Percentiles rank a stretch among this genome's conserved stretches.
Evolutionary conservation across 208 protist genomes (phyloP).

Genomic region (Zelonia costaricensis): DNA sequence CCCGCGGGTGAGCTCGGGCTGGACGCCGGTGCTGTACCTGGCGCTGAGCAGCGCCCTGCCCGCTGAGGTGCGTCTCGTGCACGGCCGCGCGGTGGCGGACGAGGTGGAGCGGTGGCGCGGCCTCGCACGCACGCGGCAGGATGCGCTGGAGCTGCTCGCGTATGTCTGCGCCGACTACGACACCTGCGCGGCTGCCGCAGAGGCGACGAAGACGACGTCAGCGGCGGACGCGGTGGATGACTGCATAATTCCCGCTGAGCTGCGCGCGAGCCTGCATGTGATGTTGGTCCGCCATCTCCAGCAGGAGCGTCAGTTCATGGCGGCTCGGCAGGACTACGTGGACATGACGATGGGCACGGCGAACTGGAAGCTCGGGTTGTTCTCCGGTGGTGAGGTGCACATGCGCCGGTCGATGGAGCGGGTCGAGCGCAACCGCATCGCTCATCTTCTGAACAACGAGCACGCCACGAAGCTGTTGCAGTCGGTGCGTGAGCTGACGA

Average conservation of each 20-base stretch:
- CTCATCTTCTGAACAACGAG: constrained; percentile 83
- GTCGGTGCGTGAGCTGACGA: constrained; percentile 50
- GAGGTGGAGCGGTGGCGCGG: constrained; percentile 48
- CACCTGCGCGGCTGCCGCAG: not conserved
- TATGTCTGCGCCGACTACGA: constrained; percentile 50
- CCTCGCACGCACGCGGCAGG: constrained; percentile 37
- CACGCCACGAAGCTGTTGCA: constrained; percentile 74
- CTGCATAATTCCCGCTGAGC: constrained; percentile 33
- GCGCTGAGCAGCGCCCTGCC: constrained; percentile 44
- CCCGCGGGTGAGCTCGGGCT: too few species aligned
- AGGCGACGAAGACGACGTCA: too few species aligned
- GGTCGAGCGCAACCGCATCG: constrained; percentile 78
- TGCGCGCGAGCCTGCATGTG: constrained; percentile 36
- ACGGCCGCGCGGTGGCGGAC: constrained; percentile 31
- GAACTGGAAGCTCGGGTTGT: constrained; percentile 88
- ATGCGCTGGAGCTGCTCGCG: constrained; percentile 60
- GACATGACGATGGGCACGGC: constrained; percentile 76
- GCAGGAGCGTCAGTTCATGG: constrained; percentile 36
- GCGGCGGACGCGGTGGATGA: not conserved
- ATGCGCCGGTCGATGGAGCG: constrained; percentile 86
- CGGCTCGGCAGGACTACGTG: constrained; percentile 64
- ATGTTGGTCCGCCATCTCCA: constrained; percentile 45
- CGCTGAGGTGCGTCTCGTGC: constrained; percentile 28
- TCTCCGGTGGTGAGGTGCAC: constrained; percentile 85
- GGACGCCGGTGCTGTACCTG: constrained; percentile 55